Base-by-base conservation (phyloP, 208 protist species). In the Wallacemonas collosoma region DNA sequence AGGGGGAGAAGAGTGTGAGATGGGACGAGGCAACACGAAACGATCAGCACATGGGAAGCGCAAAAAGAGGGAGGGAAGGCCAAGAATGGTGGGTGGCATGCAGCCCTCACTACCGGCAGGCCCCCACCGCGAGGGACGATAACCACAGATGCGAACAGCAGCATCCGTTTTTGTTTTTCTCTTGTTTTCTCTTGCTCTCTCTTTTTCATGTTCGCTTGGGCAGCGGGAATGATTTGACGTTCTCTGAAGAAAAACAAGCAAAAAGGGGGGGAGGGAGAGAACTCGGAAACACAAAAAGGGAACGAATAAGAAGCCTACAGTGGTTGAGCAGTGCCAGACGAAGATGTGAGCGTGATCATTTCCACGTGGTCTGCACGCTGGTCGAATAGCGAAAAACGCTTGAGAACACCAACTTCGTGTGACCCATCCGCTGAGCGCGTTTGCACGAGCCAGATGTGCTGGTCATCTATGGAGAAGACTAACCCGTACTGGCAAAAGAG, bases 281-380 rank as follows among this genome's bases (percentile, higher is more conserved):
- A 26, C 55, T 74, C 44, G 17, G 36, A 53, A 55, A 35, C 48
- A 65, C 58, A 43, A 65, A 77, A 40, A 72, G 48, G 53, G 11
- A 48, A 26, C 71, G 64, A 64, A 55, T 67, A 76, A 79, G 57
- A 72, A 54, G 14, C 15, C 7, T 43, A 47, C 35, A 62, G 45
- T 50, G 12, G 17, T 57, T 7, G 14, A 1, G 26, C 53, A 35
- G 11, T 57, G 53, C 0, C 53, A 15, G 11, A 35, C 26, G 53
- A 6, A 15, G 14, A 57, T 26, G 26, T 26, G 17, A 57, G 11
- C 14, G 53, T 57, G 17, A 15, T 8, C 9, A 43, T 7, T 40
- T 62, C 56, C 8, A 62, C 56, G 15, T n/a, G 56, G 56, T 62
- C 8, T 9, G 15, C 17, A 38, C 38, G 36, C 9, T 4, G 26